Percentiles rank a stretch among this genome's conserved stretches.
Evolutionary conservation across 164 flowering plant genomes (phyloP).

Genomic region (Umbellularia californica): DNA sequence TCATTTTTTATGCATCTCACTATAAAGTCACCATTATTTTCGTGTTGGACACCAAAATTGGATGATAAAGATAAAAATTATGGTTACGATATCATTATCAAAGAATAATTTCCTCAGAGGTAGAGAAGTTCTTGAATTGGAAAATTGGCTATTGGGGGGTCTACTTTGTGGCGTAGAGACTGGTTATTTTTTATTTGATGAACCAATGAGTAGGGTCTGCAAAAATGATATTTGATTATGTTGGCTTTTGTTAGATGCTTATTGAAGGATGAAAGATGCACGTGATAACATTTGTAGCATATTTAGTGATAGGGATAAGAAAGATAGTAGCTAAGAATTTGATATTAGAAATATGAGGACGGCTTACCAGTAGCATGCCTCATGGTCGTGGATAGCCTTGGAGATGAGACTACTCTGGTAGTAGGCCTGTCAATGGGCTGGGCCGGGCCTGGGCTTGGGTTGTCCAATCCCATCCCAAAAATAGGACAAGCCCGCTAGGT

Average conservation of each 20-base stretch:
- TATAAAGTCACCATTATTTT: too few relatives aligned
- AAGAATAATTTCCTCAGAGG: background rate
- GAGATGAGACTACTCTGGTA: too few relatives aligned
- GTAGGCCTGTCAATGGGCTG: too few relatives aligned
- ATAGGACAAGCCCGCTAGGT: too few relatives aligned
- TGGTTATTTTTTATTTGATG: background rate
- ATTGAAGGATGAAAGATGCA: background rate
- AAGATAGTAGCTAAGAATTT: background rate
- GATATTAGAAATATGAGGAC: background rate
- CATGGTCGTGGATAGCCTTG: too few relatives aligned
- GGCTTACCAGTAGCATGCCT: background rate
- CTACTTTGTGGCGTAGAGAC: too few relatives aligned
- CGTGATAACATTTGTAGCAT: background rate
- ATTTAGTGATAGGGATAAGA: background rate
- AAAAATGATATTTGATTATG: background rate
- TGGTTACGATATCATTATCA: too few relatives aligned
- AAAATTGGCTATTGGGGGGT: background rate
- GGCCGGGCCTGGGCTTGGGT: too few relatives aligned
- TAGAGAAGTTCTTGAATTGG: constrained; percentile 5
- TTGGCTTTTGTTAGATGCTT: background rate
- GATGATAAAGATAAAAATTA: too few relatives aligned
- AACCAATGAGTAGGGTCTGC: background rate
- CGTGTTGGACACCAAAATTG: too few relatives aligned
- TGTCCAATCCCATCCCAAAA: too few relatives aligned
- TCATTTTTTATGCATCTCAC: too few relatives aligned